Evolutionary conservation across 371 early-diverging fungal species (phyloP).

Genomic region (Lichtheimia ramosa): DNA sequence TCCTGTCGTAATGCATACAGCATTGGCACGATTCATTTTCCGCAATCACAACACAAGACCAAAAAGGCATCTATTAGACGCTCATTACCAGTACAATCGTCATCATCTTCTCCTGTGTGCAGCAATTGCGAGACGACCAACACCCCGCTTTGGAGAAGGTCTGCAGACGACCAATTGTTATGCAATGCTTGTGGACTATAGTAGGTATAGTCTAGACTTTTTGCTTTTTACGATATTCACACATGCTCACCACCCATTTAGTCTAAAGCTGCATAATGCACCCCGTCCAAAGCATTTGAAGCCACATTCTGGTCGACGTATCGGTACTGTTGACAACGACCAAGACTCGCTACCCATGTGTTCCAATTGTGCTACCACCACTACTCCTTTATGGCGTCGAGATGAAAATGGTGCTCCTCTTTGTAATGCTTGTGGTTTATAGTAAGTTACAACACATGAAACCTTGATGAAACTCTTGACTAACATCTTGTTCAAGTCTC

Average conservation of each 20-base stretch:
- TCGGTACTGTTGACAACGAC: no score
- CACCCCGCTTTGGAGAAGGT: slow-evolving; percentile 96
- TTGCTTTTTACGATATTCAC: no score
- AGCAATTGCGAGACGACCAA: slow-evolving; percentile 86
- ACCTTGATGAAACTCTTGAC: no score
- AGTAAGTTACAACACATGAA: slow-evolving; percentile 50
- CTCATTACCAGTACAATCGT: no score
- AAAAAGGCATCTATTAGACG: no score
- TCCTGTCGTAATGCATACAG: neutral
- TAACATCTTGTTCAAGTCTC: no score
- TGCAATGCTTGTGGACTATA: slow-evolving; percentile 98
- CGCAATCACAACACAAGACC: no score
- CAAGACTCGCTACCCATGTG: slow-evolving; percentile 41
- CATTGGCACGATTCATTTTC: no score
- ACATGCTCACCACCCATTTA: neutral
- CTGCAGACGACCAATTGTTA: slow-evolving; percentile 76
- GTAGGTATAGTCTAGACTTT: slow-evolving; percentile 24
- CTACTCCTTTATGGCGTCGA: slow-evolving; percentile 96
- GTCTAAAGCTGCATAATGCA: slow-evolving; percentile 72
- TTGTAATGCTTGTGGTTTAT: slow-evolving; percentile 98
- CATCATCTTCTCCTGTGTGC: slow-evolving; percentile 46
- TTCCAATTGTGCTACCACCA: slow-evolving; percentile 85
- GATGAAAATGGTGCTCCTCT: slow-evolving; percentile 77
- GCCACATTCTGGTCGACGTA: neutral
- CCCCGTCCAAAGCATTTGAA: slow-evolving; percentile 61